A percentile compares a stretch with the other conserved stretches of the same genome.
Evolutionary conservation across 1,139 yeast genomes (phyloP).

Genomic region (Sugiyamaella sp.): DNA sequence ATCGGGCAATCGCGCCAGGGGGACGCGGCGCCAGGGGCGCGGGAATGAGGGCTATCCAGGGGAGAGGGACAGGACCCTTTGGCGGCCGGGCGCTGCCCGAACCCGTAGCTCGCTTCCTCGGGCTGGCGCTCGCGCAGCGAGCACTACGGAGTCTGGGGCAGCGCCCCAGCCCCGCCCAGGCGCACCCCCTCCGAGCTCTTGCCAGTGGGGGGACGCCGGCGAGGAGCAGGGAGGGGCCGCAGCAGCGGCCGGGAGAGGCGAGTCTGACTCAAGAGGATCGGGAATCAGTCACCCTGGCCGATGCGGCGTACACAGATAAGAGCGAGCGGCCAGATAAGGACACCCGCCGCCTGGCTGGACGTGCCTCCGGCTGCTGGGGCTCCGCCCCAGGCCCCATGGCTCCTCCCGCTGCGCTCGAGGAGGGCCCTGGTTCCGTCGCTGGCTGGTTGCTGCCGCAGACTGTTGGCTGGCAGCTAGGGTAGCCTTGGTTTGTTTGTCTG

Average conservation of each 20-base stretch:
- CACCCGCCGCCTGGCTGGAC: background rate
- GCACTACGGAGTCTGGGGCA: too few species aligned
- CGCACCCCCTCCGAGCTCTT: too few species aligned
- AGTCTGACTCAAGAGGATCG: too few species aligned
- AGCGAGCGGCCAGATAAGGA: background rate
- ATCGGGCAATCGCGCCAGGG: background rate
- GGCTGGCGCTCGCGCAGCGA: too few species aligned
- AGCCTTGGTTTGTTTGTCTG: background rate
- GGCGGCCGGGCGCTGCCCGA: slow-evolving; percentile 2
- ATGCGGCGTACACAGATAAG: too few species aligned
- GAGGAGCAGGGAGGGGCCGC: too few species aligned
- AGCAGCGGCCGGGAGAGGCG: too few species aligned
- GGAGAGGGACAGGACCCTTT: background rate
- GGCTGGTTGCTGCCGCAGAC: too few species aligned
- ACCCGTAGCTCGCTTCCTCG: slow-evolving; percentile 2
- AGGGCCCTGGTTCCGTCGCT: background rate
- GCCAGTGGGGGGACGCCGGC: too few species aligned
- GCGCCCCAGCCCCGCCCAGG: too few species aligned
- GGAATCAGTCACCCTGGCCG: too few species aligned
- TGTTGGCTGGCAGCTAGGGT: background rate
- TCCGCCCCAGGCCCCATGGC: slow-evolving; percentile 1
- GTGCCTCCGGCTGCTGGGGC: slow-evolving; percentile 3
- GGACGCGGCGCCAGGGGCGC: background rate
- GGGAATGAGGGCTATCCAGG: background rate
- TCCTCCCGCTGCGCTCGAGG: slow-evolving; percentile 6